Conservation (phyloP, 2,329 filamentous ascomycete species). For the Diplodia mutila region DNA sequence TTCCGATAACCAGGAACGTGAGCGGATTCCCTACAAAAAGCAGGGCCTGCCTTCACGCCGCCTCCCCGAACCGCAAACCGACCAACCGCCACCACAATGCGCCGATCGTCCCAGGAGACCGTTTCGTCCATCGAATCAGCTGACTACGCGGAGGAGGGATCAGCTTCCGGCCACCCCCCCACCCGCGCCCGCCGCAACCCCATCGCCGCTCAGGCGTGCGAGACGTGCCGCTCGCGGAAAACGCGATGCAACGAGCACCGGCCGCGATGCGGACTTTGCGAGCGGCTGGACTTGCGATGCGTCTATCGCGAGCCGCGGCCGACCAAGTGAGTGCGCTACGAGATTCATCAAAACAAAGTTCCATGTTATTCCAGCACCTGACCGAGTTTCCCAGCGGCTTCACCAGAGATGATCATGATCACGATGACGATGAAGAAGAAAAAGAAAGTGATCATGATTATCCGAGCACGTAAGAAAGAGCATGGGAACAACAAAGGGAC, state of each 20-base stretch:
- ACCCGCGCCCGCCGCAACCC: conserved; percentile 39
- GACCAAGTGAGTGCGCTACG: conserved; percentile 58
- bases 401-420: no score
- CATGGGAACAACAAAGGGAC: neutral
- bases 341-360: no score
- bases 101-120: neutral
- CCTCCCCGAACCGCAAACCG: no score
- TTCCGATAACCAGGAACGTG: no score
- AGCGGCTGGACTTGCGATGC: conserved; percentile 61
- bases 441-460: no score
- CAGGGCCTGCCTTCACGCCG: no score
- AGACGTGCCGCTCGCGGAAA: conserved; percentile 63
- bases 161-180: neutral
- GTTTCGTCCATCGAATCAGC: neutral
- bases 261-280: conserved; percentile 64
- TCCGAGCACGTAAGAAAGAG: neutral
- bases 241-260: conserved; percentile 67
- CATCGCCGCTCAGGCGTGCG: conserved; percentile 61
- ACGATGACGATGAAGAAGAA: no score
- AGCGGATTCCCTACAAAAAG: no score
- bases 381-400: neutral
- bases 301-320: conserved; percentile 64
- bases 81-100: neutral
- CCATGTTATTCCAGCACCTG: neutral
- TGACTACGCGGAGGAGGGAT: neutral